These are phyloP conservation scores for Saccharomyces hybrid DNA, from an alignment of 1,139 yeast genomes.

Conservation along the genomic window DNA sequence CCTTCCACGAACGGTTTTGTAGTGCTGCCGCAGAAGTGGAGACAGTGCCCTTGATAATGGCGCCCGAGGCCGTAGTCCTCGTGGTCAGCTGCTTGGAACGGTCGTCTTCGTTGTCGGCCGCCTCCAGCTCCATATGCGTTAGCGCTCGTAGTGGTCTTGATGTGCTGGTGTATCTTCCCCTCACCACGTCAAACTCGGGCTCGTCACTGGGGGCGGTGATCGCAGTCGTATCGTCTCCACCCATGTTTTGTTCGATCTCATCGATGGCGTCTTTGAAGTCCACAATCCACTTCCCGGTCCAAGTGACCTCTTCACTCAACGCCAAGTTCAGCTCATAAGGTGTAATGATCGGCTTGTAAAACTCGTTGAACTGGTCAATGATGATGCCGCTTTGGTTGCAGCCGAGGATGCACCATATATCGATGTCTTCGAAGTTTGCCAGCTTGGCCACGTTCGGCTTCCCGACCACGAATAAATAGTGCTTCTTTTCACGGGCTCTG, in stretches of 20 bases:
- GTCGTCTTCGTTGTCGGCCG: constrained; percentile 11
- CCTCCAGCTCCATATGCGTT: constrained; percentile 53
- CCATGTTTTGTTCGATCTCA: constrained; percentile 27
- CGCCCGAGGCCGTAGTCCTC: constrained; percentile 35
- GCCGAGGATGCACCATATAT: constrained; percentile 89
- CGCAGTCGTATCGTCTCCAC: constrained; percentile 18
- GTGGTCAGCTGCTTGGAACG: constrained; percentile 42
- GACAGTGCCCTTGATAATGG: constrained; percentile 66
- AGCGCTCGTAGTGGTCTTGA: constrained; percentile 69
- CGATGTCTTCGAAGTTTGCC: constrained; percentile 88
- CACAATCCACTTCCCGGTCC: constrained; percentile 93
- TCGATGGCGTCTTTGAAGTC: constrained; percentile 50
- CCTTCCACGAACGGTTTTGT: constrained; percentile 76
- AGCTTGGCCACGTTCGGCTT: constrained; percentile 97
- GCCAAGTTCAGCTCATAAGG: constrained; percentile 88
- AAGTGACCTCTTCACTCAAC: constrained; percentile 58
- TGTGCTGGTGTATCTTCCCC: constrained; percentile 62
- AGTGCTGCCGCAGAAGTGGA: constrained; percentile 81
- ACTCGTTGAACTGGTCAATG: constrained; percentile 67
- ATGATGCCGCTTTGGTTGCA: constrained; percentile 93
- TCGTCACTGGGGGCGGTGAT: constrained; percentile 37
- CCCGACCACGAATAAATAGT: constrained; percentile 90
- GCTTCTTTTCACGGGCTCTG: constrained; percentile 75
- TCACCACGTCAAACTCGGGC: constrained; percentile 83
- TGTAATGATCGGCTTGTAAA: constrained; percentile 83